These are phyloP conservation scores for Macaranga tanarius DNA, from an alignment of 441 rosid genomes.

Conservation along the genomic window DNA sequence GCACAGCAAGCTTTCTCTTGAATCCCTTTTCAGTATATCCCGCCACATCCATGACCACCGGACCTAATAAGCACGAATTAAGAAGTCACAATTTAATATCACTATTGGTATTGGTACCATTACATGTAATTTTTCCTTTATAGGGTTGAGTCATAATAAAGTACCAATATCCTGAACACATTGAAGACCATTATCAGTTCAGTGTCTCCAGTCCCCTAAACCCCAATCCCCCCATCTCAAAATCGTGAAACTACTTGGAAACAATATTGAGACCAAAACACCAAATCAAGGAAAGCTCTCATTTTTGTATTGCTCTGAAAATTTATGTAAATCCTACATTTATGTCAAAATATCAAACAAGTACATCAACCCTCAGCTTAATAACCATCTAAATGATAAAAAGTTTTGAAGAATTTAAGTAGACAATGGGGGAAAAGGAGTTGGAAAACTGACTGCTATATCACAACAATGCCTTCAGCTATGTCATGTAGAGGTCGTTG, in stretches of 20 bases:
- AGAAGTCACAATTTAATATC: constrained; percentile 18
- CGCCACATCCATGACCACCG: constrained; percentile 80
- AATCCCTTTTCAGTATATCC: constrained; percentile 88
- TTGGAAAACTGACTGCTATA: neutral
- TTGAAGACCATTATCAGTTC: neutral
- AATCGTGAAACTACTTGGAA: neutral
- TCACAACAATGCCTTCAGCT: neutral
- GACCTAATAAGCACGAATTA: constrained; percentile 57
- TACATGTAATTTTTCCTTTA: neutral
- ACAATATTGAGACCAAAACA: neutral
- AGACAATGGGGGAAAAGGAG: neutral
- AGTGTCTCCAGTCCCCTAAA: neutral
- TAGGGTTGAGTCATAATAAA: neutral
- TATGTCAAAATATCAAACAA: neutral
- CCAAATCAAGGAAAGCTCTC: neutral
- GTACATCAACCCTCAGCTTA: neutral
- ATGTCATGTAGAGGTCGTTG: neutral
- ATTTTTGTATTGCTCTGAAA: neutral
- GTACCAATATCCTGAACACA: neutral
- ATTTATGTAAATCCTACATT: neutral
- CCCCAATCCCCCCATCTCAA: neutral
- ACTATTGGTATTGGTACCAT: neutral
- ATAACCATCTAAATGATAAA: neutral
- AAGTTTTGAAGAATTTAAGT: too few species aligned
- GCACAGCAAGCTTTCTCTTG: constrained; percentile 94